phyloP scores from a whole-genome alignment of 2,329 filamentous ascomycete genomes.

The Microsporum audouinii region DNA sequence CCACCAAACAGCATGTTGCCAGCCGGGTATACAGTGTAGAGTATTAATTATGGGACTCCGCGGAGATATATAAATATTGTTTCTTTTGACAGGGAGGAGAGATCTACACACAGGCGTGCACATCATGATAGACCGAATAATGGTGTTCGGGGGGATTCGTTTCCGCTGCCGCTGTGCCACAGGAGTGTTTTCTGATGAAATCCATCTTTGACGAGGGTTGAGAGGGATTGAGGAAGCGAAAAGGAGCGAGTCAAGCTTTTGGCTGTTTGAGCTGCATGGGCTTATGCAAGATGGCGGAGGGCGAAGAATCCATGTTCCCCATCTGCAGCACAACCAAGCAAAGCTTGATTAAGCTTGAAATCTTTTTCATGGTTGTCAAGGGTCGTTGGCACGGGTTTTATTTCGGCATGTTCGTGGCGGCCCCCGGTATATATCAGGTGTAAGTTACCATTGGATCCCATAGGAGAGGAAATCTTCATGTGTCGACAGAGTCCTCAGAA shows the following conservation, averaged over 20 bases:
- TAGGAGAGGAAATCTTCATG: not conserved
- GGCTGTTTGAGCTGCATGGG: not conserved
- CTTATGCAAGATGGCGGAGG: constrained; percentile 3
- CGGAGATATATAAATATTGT: not conserved
- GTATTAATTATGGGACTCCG: not conserved
- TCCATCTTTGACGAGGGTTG: not conserved
- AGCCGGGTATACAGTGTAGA: not conserved
- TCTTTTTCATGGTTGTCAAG: not conserved
- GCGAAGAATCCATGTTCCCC: not conserved
- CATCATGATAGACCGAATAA: not conserved
- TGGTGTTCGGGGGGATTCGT: not conserved
- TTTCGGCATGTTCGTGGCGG: not conserved
- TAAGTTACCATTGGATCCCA: not conserved
- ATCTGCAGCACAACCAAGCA: not conserved
- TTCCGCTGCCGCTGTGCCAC: constrained; percentile 1
- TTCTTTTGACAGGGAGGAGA: not conserved
- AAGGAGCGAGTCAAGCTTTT: not conserved
- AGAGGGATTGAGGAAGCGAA: not conserved
- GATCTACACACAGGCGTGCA: not conserved
- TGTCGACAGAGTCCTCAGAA: not conserved
- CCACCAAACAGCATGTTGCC: not conserved
- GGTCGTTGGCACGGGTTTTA: not conserved
- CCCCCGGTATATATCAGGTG: not conserved
- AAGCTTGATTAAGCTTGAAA: constrained; percentile 5
- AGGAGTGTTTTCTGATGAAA: not conserved